Conservation (phyloP, 176 grass and related monocot species). For the Oryza glumipatula region DNA sequence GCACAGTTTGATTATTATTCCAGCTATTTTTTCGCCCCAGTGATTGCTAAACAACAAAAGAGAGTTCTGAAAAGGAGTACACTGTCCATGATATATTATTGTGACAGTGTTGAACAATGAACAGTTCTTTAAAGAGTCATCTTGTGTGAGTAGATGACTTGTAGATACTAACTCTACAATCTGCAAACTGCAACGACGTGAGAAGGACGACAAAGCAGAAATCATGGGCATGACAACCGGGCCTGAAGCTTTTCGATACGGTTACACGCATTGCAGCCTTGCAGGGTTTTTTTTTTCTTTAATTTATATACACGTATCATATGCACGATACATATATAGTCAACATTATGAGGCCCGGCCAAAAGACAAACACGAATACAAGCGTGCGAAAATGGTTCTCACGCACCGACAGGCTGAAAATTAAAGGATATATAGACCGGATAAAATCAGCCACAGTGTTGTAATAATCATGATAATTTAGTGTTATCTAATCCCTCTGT, state of each 20-base stretch:
- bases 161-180: neutral
- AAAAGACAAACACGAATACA: neutral
- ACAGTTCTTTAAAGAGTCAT: neutral
- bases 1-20: neutral
- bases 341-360: neutral
- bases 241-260: neutral
- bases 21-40: neutral
- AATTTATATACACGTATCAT: neutral
- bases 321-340: no score
- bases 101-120: neutral
- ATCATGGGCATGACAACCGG: neutral
- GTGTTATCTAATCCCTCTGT: no score
- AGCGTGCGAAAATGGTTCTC: neutral
- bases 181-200: neutral
- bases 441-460: no score
- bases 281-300: neutral
- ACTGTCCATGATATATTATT: neutral
- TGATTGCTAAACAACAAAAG: neutral
- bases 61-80: neutral
- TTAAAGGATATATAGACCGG: no score
- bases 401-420: no score
- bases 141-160: neutral
- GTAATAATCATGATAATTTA: no score
- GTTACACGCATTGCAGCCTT: neutral
- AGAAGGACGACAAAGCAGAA: neutral